Base-by-base conservation (phyloP, 2,329 filamentous ascomycete genomes). In the Sclerotinia borealis region DNA sequence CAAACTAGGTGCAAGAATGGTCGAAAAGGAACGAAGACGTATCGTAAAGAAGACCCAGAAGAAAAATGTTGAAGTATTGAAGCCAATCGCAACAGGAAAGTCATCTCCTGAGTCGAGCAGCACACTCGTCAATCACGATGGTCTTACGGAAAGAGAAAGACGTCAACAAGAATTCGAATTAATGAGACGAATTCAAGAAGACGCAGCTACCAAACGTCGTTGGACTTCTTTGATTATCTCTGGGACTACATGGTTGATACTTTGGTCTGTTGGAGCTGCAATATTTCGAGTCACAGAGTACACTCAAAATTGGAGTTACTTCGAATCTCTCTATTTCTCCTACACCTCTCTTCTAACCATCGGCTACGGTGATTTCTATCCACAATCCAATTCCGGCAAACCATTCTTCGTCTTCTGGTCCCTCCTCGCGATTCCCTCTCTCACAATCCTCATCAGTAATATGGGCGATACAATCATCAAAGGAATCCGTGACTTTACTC, bases 331-430 rank as follows among this genome's bases (percentile, higher is more conserved):
- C 49, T 96, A 96, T 76, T 96, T 96, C 73, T 87, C 87, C 68
- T 97, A 95, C 74, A 86, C 92, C 39, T 88, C 87, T 3, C 83
- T 96, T 29, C 80, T 92, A 2, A 96, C 93, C 0, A 90, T 96
- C 43, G 93, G 93, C 1, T 96, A 96, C 70, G 93, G 93, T 4
- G 92, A 96, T 68, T 75, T 88, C 6, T 85, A 87, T 1, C 92
- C 92, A 0, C 79, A 86, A n/a, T 90, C 88, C 2, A 93, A 92
- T 67, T 83, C 87, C 0, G 91, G 90, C 1, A 87, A 90, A 61
- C 85, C 90, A 0, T 96, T 96, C 74, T 97, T 96, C 71, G 90
- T 97, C n/a, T 87, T 96, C 63, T 97, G 93, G 93, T 91, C 88
- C 17, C 75, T 97, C 1, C 82, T 96, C 31, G 92, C 92, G 0